phyloP scores from a whole-genome alignment of 106 monocot species.

The Apostasia ramifera region DNA sequence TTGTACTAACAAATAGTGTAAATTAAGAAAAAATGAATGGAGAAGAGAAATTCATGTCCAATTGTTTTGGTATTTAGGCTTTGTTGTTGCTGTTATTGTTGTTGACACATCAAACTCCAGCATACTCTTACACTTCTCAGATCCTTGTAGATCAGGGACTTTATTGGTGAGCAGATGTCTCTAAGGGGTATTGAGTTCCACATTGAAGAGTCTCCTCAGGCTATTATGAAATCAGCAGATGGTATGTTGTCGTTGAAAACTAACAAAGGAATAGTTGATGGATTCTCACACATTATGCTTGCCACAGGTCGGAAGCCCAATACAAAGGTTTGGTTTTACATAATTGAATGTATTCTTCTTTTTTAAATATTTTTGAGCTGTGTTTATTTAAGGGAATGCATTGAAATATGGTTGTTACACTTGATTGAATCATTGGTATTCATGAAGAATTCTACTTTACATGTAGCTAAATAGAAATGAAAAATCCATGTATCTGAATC shows the following conservation, averaged over 20 bases:
- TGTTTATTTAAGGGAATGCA: too few relatives aligned
- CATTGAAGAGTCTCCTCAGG: constrained; percentile 73
- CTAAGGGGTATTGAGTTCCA: constrained; percentile 93
- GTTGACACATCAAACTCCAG: background rate
- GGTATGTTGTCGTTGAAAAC: constrained; percentile 75
- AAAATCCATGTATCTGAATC: too few relatives aligned
- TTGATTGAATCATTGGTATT: too few relatives aligned
- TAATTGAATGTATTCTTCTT: too few relatives aligned
- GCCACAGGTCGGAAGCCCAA: constrained; percentile 95
- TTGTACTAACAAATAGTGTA: too few relatives aligned
- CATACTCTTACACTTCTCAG: constrained; percentile 3
- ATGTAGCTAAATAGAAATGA: too few relatives aligned
- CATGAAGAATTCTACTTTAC: too few relatives aligned
- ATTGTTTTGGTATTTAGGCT: background rate
- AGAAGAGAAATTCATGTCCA: too few relatives aligned
- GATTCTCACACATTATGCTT: constrained; percentile 99
- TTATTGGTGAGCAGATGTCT: constrained; percentile 92
- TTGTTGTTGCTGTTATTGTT: background rate
- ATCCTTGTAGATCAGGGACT: constrained; percentile 73
- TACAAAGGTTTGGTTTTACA: constrained; percentile 52
- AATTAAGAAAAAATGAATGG: too few relatives aligned
- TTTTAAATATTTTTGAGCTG: too few relatives aligned
- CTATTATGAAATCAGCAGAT: constrained; percentile 68
- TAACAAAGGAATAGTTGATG: constrained; percentile 73
- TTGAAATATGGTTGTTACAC: too few relatives aligned